Evolutionary conservation across 2,329 filamentous ascomycete genomes (phyloP).

Genomic region (Penicillium concentricum): DNA sequence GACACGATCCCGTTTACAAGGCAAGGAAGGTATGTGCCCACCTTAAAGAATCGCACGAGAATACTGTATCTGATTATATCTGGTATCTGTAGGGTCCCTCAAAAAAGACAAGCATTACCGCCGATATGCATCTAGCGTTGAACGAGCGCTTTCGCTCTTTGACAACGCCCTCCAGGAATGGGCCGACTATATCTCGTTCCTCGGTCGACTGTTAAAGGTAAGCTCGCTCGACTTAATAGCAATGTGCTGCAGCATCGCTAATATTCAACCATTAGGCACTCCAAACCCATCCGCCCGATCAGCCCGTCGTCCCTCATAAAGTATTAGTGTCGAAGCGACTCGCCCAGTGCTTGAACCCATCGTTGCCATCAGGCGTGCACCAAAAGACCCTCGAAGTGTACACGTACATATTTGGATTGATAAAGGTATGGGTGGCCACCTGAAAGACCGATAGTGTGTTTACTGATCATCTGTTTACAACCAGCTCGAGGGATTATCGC

Average conservation of each 20-base stretch:
- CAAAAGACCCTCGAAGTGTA: conserved; percentile 97
- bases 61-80: background rate
- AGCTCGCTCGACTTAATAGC: conserved; percentile 9
- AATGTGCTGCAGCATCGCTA: background rate
- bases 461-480: conserved; percentile 17
- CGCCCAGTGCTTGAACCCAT: conserved; percentile 91
- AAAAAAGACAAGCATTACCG: conserved; percentile 69
- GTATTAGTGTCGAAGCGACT: conserved; percentile 81
- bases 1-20: conserved; percentile 73
- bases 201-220: conserved; percentile 87
- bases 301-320: conserved; percentile 76
- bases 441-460: background rate
- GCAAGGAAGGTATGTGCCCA: conserved; percentile 66
- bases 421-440: conserved; percentile 58
- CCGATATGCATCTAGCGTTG: conserved; percentile 84
- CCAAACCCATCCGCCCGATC: conserved; percentile 75
- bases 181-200: conserved; percentile 98
- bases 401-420: conserved; percentile 79
- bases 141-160: conserved; percentile 83
- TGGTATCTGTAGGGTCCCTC: conserved; percentile 30
- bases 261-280: conserved; percentile 61
- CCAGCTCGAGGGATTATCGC: conserved; percentile 69
- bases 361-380: conserved; percentile 91
- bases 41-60: background rate
- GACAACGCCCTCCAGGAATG: conserved; percentile 95